Evolutionary conservation across 768 basidiomycete species (phyloP).

Genomic region (Arthromyces matolae): DNA sequence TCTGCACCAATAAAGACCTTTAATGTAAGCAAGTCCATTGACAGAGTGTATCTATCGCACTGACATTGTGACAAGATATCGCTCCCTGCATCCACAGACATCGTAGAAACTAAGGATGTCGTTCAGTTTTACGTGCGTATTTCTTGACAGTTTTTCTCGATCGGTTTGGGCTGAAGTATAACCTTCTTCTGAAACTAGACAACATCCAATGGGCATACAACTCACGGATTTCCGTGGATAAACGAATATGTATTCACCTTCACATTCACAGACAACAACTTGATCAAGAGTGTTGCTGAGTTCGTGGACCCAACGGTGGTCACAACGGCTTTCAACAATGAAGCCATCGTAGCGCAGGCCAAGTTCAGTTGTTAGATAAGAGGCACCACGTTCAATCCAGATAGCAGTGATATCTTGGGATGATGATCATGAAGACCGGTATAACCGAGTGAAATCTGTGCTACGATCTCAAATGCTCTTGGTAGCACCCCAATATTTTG

Average conservation of each 20-base stretch:
- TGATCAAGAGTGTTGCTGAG: constrained; percentile 13
- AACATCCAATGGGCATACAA: constrained; percentile 10
- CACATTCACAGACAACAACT: constrained; percentile 8
- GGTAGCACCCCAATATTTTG: no score
- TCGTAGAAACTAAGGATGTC: constrained; percentile 9
- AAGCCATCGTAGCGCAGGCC: constrained; percentile 8
- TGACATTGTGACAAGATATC: constrained; percentile 1
- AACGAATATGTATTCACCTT: constrained; percentile 19
- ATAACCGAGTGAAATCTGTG: no score
- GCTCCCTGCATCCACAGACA: constrained; percentile 6
- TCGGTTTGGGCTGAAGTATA: no score
- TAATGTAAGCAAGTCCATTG: constrained; percentile 1
- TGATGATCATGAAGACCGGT: no score
- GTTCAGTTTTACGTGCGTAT: constrained; percentile 13
- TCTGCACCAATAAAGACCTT: constrained; percentile 8
- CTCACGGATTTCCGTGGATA: constrained; percentile 12
- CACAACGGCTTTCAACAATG: constrained; percentile 1
- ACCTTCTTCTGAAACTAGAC: constrained; percentile 4
- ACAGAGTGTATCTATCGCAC: not conserved
- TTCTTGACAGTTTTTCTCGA: not conserved
- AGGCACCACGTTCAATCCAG: no score
- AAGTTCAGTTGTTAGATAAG: constrained; percentile 5
- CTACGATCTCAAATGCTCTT: no score
- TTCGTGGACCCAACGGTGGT: constrained; percentile 15
- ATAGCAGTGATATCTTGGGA: no score